Evolutionary conservation across 257 asterid species (phyloP), one percentile per base, ranked within the genome.

Genomic region (Penstemon barbatus): DNA sequence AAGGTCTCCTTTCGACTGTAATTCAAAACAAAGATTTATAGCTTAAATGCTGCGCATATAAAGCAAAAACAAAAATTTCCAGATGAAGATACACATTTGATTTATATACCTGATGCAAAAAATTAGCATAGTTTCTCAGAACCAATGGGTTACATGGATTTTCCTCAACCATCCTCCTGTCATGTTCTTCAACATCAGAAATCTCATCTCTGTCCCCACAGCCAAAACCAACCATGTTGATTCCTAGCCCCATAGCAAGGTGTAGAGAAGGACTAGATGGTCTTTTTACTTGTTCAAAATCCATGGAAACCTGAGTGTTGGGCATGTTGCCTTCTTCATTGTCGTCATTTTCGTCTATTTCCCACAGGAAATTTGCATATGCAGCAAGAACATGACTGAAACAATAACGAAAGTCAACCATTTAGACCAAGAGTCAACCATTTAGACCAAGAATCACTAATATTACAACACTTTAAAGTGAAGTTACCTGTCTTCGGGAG

Each of bases 281-380:
- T 51, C 79, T 80, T 55, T 63, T 71, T 63, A 71, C 87, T 57
- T 83, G 90, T 56, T 67, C 71, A 7, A 71, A 67, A 67, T 49
- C 79, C 15, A 18, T 25, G 55, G 62, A 51, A 51, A 90, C 96
- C 89, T 78, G 74, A 63, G 71, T 33, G 64, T 73, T 66, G 50
- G 74, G 65, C 13, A 39, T 50, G 67, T 19, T 60, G 56, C 80
- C 95, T 13, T 79, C 87, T 50, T 9, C 33, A 1, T 25, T 2
- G 2, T 78, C 81, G 58, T 83, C 84, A 0, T 50, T 62, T 4
- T 77, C 92, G 64, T 78, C 95, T n/a, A 80, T 69, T 33, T 83
- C 86, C 99, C 97, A 93, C 50, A 93, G 84, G 69, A 89, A 90
- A 71, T 83, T 81, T 44, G 97, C 92, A 71, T 84, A 83, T 65